These are phyloP conservation scores for Agastache rugosa DNA, from an alignment of 257 asterid species.

Conservation along the genomic window DNA sequence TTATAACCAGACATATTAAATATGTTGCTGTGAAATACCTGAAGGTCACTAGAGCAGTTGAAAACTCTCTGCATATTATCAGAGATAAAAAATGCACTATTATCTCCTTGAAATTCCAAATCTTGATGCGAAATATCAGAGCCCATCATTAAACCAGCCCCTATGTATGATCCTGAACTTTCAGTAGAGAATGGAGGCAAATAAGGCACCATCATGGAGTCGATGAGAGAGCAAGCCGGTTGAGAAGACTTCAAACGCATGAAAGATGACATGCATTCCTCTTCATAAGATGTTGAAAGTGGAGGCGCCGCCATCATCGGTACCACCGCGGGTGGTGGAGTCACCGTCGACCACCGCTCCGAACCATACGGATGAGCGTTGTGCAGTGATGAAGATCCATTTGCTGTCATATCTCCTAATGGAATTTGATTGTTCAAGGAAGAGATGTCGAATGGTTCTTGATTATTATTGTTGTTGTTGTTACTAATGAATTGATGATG, in stretches of 20 bases:
- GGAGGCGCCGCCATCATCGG: too few relatives aligned
- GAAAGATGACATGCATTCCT: constrained; percentile 51
- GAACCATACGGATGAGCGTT: too few relatives aligned
- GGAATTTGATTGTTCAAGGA: not conserved
- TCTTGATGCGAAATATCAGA: constrained; percentile 50
- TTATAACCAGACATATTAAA: too few relatives aligned
- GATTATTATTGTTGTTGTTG: constrained; percentile 23
- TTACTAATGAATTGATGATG: constrained; percentile 22
- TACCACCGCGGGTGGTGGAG: too few relatives aligned
- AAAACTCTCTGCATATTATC: constrained; percentile 54
- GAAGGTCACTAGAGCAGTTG: constrained; percentile 63
- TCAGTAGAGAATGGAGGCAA: constrained; percentile 34
- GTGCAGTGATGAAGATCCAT: too few relatives aligned
- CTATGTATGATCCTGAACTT: too few relatives aligned
- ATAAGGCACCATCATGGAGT: constrained; percentile 50
- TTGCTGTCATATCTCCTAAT: too few relatives aligned
- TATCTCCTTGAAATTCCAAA: constrained; percentile 65
- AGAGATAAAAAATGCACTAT: constrained; percentile 55
- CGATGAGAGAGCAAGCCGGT: constrained; percentile 51
- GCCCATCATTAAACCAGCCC: too few relatives aligned
- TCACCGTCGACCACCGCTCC: too few relatives aligned
- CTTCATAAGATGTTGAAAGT: constrained; percentile 22
- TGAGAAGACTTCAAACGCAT: constrained; percentile 34
- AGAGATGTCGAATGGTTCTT: constrained; percentile 48
- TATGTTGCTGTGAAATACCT: constrained; percentile 46